Percentiles rank a stretch among this genome's conserved stretches.
phyloP scores from a whole-genome alignment of 257 asterid species.

The Phtheirospermum japonicum region DNA sequence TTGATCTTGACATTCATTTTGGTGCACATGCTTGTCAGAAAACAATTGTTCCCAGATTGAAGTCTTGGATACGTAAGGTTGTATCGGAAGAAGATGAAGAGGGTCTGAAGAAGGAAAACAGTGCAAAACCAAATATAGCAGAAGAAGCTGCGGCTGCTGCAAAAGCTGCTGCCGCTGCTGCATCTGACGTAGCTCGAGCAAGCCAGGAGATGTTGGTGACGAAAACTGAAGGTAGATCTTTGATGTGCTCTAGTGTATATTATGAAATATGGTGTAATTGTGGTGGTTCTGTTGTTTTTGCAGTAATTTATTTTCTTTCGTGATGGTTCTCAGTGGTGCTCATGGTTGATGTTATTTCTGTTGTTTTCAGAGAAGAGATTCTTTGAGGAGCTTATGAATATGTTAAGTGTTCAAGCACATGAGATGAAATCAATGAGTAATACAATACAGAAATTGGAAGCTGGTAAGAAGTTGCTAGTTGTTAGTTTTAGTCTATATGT shows the following conservation, averaged over 20 bases:
- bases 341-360: slow-evolving; percentile 22
- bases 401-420: slow-evolving; percentile 63
- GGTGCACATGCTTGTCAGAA: slow-evolving; percentile 49
- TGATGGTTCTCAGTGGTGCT: slow-evolving; percentile 18
- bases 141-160: slow-evolving; percentile 93
- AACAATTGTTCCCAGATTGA: slow-evolving; percentile 66
- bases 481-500: slow-evolving; percentile 4
- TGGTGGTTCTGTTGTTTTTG: slow-evolving; percentile 8
- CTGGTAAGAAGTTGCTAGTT: slow-evolving; percentile 35
- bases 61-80: slow-evolving; percentile 92
- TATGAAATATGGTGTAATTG: neutral
- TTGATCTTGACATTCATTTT: slow-evolving; percentile 26
- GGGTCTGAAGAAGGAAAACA: slow-evolving; percentile 32
- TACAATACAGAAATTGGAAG: slow-evolving; percentile 76
- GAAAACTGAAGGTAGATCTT: slow-evolving; percentile 64
- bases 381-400: slow-evolving; percentile 75
- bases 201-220: slow-evolving; percentile 82
- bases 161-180: slow-evolving; percentile 90
- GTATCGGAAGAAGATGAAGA: slow-evolving; percentile 64
- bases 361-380: slow-evolving; percentile 69
- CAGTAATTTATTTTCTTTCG: neutral
- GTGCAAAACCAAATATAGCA: slow-evolving; percentile 56
- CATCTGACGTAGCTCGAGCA: slow-evolving; percentile 89
- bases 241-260: slow-evolving; percentile 16
- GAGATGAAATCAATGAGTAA: slow-evolving; percentile 88